Conservation (phyloP, 108 stramenopile species). For the Nitzschia palea region DNA sequence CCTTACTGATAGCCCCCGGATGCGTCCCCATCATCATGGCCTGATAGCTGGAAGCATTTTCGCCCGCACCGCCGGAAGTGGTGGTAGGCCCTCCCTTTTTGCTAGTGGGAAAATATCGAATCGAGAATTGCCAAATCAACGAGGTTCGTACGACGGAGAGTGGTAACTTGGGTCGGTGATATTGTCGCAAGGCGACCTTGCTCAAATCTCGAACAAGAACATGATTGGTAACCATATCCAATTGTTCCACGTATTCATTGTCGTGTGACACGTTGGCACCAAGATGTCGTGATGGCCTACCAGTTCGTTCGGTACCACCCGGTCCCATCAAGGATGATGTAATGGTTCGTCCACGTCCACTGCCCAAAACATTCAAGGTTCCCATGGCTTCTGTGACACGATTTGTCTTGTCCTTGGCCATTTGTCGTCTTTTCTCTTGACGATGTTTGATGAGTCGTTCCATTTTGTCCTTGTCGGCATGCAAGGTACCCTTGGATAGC, state of each 20-base stretch:
- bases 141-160: constrained; percentile 53
- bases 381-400: constrained; percentile 84
- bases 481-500: constrained; percentile 40
- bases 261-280: constrained; percentile 62
- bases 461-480: constrained; percentile 59
- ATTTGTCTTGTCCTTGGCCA: constrained; percentile 86
- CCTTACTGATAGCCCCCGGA: constrained; percentile 67
- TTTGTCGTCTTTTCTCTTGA: constrained; percentile 75
- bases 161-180: constrained; percentile 80
- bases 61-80: constrained; percentile 28
- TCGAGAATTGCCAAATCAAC: constrained; percentile 82
- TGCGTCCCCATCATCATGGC: constrained; percentile 68
- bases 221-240: constrained; percentile 84
- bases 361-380: constrained; percentile 54
- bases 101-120: constrained; percentile 41
- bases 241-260: constrained; percentile 82
- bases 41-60: constrained; percentile 59
- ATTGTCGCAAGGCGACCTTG: constrained; percentile 67
- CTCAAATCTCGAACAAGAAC: constrained; percentile 60
- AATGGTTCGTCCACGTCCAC: constrained; percentile 82
- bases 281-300: constrained; percentile 63
- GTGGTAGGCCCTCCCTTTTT: constrained; percentile 30
- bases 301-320: constrained; percentile 87
- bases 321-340: constrained; percentile 88
- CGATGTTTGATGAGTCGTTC: constrained; percentile 67